phyloP scores from a whole-genome alignment of 116 monocot genomes.

The Phalaenopsis hybrid region DNA sequence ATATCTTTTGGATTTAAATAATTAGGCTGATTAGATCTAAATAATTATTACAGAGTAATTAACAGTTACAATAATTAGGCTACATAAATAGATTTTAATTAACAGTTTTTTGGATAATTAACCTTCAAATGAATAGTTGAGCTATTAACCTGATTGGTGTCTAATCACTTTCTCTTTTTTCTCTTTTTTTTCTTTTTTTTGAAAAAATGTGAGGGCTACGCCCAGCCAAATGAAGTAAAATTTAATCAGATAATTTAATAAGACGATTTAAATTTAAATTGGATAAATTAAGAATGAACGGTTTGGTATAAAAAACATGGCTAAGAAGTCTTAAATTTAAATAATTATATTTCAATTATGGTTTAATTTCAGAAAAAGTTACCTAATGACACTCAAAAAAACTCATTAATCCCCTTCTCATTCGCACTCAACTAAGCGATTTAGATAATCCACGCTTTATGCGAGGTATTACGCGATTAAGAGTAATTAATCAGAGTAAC shows the following conservation, averaged over 20 bases:
- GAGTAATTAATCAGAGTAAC: not conserved
- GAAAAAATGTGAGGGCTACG: no score
- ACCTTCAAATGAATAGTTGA: not conserved
- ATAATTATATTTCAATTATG: no score
- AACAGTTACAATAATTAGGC: not conserved
- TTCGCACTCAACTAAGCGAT: no score
- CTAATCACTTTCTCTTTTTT: not conserved
- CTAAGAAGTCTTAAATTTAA: not conserved
- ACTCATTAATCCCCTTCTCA: no score
- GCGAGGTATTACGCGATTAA: no score
- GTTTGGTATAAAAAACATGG: not conserved
- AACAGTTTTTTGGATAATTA: not conserved
- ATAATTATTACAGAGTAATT: no score
- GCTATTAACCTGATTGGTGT: not conserved
- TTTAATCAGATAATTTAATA: no score
- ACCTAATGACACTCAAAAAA: not conserved
- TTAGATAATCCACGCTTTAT: not conserved
- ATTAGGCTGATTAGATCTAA: no score
- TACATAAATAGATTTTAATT: not conserved
- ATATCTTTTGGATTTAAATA: not conserved
- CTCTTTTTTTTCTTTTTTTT: no score
- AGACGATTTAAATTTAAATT: not conserved
- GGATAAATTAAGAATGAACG: not conserved
- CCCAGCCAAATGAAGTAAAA: no score
- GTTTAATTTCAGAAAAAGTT: not conserved